phyloP scores from a whole-genome alignment of 75 land plant genomes.

The Pinus taeda region DNA sequence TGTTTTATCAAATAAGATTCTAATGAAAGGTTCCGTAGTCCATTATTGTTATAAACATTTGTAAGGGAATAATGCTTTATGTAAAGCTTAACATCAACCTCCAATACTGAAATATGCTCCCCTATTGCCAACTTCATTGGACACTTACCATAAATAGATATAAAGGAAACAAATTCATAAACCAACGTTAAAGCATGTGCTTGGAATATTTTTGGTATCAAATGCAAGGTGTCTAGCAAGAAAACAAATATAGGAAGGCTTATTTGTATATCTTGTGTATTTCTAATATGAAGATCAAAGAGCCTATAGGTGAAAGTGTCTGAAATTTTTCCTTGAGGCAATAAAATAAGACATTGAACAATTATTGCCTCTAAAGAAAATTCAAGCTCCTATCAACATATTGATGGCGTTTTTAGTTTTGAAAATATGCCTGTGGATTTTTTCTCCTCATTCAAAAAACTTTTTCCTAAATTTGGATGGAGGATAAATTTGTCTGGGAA shows the following conservation, averaged over 20 bases:
- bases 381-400: not conserved
- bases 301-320: not conserved
- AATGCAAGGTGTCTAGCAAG: not conserved
- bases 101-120: not conserved
- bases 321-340: not conserved
- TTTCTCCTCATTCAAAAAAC: not conserved
- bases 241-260: conserved; percentile 1
- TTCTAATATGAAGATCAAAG: not conserved
- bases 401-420: not conserved
- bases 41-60: not conserved
- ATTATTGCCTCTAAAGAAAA: conserved; percentile 1
- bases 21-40: not conserved
- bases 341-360: conserved; percentile 2
- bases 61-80: not conserved
- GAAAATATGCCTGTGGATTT: not conserved
- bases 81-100: conserved; percentile 5
- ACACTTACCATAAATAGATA: not conserved
- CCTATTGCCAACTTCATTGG: not conserved
- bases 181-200: conserved; percentile 3
- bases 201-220: conserved; percentile 7
- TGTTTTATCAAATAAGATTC: conserved; percentile 5
- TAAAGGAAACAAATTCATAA: not conserved
- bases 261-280: not conserved
- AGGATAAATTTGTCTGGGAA: not conserved
- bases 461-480: not conserved